phyloP scores from a whole-genome alignment of 768 basidiomycete species.

The Lanmaoa rubissima region DNA sequence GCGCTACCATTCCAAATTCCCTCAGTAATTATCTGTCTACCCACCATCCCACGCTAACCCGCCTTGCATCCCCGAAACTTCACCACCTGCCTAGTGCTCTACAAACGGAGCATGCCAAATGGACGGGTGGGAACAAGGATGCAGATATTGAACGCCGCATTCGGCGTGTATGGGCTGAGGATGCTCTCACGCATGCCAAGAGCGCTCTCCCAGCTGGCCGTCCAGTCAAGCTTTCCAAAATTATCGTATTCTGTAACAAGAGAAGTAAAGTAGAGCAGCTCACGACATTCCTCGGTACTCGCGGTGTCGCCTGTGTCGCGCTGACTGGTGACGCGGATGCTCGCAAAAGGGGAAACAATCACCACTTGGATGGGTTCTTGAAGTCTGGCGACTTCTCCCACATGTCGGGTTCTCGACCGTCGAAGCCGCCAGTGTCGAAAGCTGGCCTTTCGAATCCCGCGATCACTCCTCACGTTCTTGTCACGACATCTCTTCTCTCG shows the following conservation, averaged over 20 bases:
- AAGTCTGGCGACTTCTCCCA: constrained; percentile 19
- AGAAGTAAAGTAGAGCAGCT: constrained; percentile 64
- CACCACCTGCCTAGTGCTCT: constrained; percentile 76
- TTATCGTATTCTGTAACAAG: constrained; percentile 85
- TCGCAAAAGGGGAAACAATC: constrained; percentile 67
- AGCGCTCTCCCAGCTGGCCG: constrained; percentile 17
- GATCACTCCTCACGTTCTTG: constrained; percentile 60
- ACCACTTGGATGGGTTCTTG: constrained; percentile 76
- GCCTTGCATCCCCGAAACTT: constrained; percentile 77
- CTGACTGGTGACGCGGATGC: constrained; percentile 62
- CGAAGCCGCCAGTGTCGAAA: constrained; percentile 4
- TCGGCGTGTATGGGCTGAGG: constrained; percentile 71
- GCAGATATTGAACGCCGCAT: constrained; percentile 78
- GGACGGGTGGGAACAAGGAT: constrained; percentile 78
- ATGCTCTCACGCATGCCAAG: constrained; percentile 40
- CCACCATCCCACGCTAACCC: constrained; percentile 60
- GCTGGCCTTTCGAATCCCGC: constrained; percentile 24
- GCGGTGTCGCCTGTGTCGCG: constrained; percentile 60
- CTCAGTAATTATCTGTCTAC: constrained; percentile 62
- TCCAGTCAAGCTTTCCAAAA: constrained; percentile 50
- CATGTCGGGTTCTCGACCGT: background rate
- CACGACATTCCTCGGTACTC: constrained; percentile 53
- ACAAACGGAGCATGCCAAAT: constrained; percentile 67
- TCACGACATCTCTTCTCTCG: constrained; percentile 89
- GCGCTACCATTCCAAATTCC: constrained; percentile 83